A percentile compares a stretch with the other conserved stretches of the same genome.
These are phyloP conservation scores for Tetraselmis striata DNA, from an alignment of 139 green algal species.

Conservation along the genomic window DNA sequence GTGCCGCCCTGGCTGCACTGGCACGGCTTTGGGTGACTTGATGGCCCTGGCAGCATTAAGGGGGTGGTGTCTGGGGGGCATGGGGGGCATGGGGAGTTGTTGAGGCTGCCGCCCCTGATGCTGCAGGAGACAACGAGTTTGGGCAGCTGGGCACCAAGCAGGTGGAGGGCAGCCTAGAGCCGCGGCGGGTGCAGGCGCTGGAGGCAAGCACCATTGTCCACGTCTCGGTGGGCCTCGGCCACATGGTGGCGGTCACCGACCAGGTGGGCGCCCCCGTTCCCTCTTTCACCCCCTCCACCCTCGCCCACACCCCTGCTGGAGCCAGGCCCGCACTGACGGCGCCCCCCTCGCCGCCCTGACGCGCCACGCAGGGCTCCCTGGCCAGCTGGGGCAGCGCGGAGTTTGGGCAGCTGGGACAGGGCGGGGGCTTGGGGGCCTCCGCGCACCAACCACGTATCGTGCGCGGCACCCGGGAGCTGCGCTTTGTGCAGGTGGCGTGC, in stretches of 20 bases:
- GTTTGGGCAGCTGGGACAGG: slow-evolving; percentile 54
- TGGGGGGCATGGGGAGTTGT: too few species aligned
- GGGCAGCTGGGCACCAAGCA: slow-evolving; percentile 34
- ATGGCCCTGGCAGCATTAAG: too few species aligned
- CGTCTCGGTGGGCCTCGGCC: slow-evolving; percentile 32
- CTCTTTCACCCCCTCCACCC: too few species aligned
- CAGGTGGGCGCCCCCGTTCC: slow-evolving; percentile 14
- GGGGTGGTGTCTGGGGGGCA: too few species aligned
- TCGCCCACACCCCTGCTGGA: too few species aligned
- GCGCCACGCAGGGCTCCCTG: slow-evolving; percentile 38
- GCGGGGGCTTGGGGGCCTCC: not conserved
- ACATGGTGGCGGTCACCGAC: slow-evolving; percentile 46
- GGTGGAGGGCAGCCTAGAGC: not conserved
- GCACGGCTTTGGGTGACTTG: too few species aligned
- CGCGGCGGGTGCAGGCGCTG: slow-evolving; percentile 32
- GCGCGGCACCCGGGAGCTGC: slow-evolving; percentile 3
- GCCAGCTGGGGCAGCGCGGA: slow-evolving; percentile 48
- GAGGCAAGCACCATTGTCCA: slow-evolving; percentile 30
- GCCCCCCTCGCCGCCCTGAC: too few species aligned
- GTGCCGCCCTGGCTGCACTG: too few species aligned
- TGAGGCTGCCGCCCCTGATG: too few species aligned
- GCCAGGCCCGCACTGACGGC: too few species aligned
- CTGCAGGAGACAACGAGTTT: slow-evolving; percentile 39
- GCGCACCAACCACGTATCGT: slow-evolving; percentile 13
- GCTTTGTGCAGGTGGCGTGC: slow-evolving; percentile 42